Percentiles rank a stretch among this genome's conserved stretches.
These are phyloP conservation scores for Mortierella sp. DNA, from an alignment of 371 early-diverging fungal genomes.

Conservation along the genomic window DNA sequence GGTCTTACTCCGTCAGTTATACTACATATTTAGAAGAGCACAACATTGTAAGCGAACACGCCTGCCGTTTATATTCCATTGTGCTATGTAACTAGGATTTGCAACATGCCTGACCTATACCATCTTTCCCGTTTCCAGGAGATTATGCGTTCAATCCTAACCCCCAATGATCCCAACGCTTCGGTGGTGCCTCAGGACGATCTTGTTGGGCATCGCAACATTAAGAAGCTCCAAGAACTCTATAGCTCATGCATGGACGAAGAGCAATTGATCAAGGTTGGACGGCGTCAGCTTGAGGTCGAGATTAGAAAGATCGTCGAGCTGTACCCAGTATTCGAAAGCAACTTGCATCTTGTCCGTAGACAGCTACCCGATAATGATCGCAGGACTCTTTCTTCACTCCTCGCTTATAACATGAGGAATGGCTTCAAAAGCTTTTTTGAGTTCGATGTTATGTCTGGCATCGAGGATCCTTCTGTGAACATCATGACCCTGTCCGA, in stretches of 20 bases:
- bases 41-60: background rate
- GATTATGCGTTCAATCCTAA: conserved; percentile 27
- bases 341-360: background rate
- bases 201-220: conserved; percentile 57
- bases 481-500: conserved; percentile 56
- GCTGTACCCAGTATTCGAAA: conserved; percentile 29
- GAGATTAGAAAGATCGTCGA: conserved; percentile 52
- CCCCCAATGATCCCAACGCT: conserved; percentile 4
- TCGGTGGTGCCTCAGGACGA: conserved; percentile 46
- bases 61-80: background rate
- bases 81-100: background rate
- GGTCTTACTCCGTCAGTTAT: background rate
- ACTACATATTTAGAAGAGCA: background rate
- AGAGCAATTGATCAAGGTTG: conserved; percentile 51
- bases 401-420: conserved; percentile 16
- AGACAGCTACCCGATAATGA: background rate
- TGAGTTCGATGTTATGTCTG: conserved; percentile 45
- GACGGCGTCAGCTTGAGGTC: conserved; percentile 58
- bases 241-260: conserved; percentile 70
- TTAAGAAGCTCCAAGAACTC: conserved; percentile 59
- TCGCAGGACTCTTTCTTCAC: conserved; percentile 14
- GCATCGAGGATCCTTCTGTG: conserved; percentile 58
- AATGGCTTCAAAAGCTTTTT: conserved; percentile 38
- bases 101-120: background rate
- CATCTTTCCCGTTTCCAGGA: background rate